Conservation (phyloP, 2,329 filamentous ascomycete genomes). For the Penicillium sp. region DNA sequence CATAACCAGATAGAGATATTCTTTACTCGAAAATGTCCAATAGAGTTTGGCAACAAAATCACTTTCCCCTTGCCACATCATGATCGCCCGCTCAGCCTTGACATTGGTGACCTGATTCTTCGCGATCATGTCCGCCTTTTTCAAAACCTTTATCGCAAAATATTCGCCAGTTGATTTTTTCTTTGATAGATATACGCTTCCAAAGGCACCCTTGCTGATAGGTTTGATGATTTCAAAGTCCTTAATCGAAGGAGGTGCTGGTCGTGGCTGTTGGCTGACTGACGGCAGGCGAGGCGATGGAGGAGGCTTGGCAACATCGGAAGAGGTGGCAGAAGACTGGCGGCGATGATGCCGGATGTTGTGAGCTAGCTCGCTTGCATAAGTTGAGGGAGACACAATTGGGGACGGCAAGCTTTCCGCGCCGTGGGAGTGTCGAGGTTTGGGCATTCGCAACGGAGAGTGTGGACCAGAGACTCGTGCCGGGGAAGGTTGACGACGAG, state of each 20-base stretch:
- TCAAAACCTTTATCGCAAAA: slow-evolving; percentile 96
- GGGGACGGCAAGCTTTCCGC: slow-evolving; percentile 71
- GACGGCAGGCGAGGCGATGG: slow-evolving; percentile 81
- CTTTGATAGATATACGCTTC: slow-evolving; percentile 95
- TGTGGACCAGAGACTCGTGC: slow-evolving; percentile 75
- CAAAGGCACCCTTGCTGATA: slow-evolving; percentile 98
- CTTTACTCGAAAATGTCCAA: slow-evolving; percentile 99
- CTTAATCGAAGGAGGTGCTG: slow-evolving; percentile 93
- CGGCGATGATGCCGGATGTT: slow-evolving; percentile 74
- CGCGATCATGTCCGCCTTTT: slow-evolving; percentile 99
- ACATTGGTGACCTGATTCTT: slow-evolving; percentile 99
- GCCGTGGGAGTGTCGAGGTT: slow-evolving; percentile 69
- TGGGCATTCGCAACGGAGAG: slow-evolving; percentile 83
- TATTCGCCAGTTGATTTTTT: slow-evolving; percentile 99
- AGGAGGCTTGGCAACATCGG: slow-evolving; percentile 68
- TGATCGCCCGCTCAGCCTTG: slow-evolving; percentile 96
- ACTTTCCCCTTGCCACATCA: slow-evolving; percentile 99
- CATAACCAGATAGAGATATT: slow-evolving; percentile 98
- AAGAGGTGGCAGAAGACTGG: slow-evolving; percentile 88
- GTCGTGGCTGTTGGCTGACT: slow-evolving; percentile 80
- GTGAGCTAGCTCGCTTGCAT: slow-evolving; percentile 69
- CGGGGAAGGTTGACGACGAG: slow-evolving; percentile 85
- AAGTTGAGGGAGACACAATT: slow-evolving; percentile 84
- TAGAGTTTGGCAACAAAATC: slow-evolving; percentile 99
- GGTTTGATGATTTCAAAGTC: slow-evolving; percentile 99